These are phyloP conservation scores for Cucurbitaria berberidis DNA, from an alignment of 2,329 filamentous ascomycete genomes.

Conservation along the genomic window DNA sequence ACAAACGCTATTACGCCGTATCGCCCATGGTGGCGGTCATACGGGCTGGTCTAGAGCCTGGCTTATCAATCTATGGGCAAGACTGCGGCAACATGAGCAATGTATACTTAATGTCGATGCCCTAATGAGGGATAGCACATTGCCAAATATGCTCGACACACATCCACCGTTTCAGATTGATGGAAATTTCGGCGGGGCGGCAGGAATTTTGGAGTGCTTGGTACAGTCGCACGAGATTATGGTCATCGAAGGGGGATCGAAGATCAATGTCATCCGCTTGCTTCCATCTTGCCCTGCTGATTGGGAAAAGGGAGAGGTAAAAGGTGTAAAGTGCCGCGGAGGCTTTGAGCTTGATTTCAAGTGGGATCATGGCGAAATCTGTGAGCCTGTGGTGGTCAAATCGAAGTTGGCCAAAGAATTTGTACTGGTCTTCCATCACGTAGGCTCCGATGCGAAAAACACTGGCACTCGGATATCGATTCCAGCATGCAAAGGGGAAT, in stretches of 20 bases:
- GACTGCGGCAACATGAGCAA: conserved; percentile 40
- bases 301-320: conserved; percentile 9
- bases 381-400: conserved; percentile 1
- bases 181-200: conserved; percentile 58
- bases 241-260: neutral
- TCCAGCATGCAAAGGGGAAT: conserved; percentile 6
- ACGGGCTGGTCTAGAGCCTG: conserved; percentile 62
- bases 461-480: neutral
- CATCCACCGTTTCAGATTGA: conserved; percentile 54
- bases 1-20: conserved; percentile 40
- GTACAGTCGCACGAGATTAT: conserved; percentile 42
- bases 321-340: conserved; percentile 8
- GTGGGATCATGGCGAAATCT: conserved; percentile 8
- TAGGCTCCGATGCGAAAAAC: conserved; percentile 4
- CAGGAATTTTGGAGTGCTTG: conserved; percentile 56
- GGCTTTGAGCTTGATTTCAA: conserved; percentile 13
- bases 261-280: conserved; percentile 1
- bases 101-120: conserved; percentile 42
- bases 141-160: conserved; percentile 43
- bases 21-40: conserved; percentile 44
- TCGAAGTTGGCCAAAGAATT: conserved; percentile 4
- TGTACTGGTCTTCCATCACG: conserved; percentile 4
- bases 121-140: conserved; percentile 51
- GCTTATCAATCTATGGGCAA: conserved; percentile 58
- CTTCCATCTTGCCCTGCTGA: conserved; percentile 12